A percentile compares a stretch with the other conserved stretches of the same genome.
Evolutionary conservation across 495 filamentous ascomycete genomes (phyloP).

Genomic region (Extremus antarcticus): DNA sequence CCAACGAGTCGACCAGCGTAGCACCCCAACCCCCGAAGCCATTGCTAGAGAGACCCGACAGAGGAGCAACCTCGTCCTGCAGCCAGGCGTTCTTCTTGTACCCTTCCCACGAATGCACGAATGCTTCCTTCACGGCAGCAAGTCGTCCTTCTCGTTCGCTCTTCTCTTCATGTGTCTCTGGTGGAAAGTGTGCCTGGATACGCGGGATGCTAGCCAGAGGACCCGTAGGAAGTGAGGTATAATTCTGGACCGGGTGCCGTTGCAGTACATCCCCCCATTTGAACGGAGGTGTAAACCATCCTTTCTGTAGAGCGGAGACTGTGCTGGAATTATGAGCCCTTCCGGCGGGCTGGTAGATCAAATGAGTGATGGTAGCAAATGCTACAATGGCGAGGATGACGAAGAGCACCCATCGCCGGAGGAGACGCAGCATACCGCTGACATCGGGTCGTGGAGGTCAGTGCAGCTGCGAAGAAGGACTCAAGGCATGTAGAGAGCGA

Average conservation of each 20-base stretch:
- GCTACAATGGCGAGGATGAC: neutral
- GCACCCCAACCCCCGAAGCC: slow-evolving; percentile 55
- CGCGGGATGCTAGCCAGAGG: slow-evolving; percentile 10
- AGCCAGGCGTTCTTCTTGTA: slow-evolving; percentile 31
- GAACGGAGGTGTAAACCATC: slow-evolving; percentile 4
- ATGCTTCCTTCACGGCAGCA: slow-evolving; percentile 25
- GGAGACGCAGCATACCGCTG: slow-evolving; percentile 9
- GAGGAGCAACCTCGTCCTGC: slow-evolving; percentile 28
- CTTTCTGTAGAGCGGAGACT: neutral
- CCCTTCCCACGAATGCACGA: slow-evolving; percentile 25
- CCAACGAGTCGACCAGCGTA: slow-evolving; percentile 50
- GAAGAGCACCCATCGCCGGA: slow-evolving; percentile 15
- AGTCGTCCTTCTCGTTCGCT: slow-evolving; percentile 18
- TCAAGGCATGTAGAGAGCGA: neutral
- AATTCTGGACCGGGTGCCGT: slow-evolving; percentile 16
- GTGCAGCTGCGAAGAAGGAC: neutral
- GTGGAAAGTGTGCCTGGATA: slow-evolving; percentile 20
- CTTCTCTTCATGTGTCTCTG: slow-evolving; percentile 20
- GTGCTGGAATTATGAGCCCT: neutral
- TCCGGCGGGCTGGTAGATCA: neutral
- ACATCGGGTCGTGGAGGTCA: neutral
- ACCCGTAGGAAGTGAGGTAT: slow-evolving; percentile 12
- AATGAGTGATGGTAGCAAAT: slow-evolving; percentile 6
- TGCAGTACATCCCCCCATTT: slow-evolving; percentile 15
- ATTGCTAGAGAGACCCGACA: slow-evolving; percentile 28